These are phyloP conservation scores for Sonneratia alba DNA, from an alignment of 345 rosid genomes.

Conservation along the genomic window DNA sequence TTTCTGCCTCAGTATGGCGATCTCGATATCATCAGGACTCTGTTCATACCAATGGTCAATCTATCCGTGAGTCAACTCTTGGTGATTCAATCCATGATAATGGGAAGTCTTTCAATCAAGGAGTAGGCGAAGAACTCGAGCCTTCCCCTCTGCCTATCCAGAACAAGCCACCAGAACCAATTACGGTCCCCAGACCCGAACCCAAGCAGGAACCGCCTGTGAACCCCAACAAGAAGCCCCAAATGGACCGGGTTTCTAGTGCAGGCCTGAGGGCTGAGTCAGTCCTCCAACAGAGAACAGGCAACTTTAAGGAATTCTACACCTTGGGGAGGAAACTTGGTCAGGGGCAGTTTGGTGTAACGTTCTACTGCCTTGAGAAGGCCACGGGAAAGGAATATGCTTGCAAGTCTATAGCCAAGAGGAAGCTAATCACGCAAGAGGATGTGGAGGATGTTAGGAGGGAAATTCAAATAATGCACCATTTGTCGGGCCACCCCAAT, in stretches of 20 bases:
- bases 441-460: slow-evolving; percentile 87
- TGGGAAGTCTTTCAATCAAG: slow-evolving; percentile 25
- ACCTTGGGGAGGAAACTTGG: slow-evolving; percentile 76
- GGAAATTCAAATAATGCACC: slow-evolving; percentile 91
- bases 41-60: slow-evolving; percentile 19
- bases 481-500: slow-evolving; percentile 77
- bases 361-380: slow-evolving; percentile 64
- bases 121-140: slow-evolving; percentile 24
- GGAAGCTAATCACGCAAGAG: slow-evolving; percentile 65
- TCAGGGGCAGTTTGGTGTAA: slow-evolving; percentile 87
- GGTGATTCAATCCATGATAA: slow-evolving; percentile 14
- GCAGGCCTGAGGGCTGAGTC: slow-evolving; percentile 67
- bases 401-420: slow-evolving; percentile 86
- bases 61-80: background rate
- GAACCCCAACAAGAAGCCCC: slow-evolving; percentile 38
- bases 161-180: slow-evolving; percentile 58
- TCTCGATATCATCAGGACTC: slow-evolving; percentile 46
- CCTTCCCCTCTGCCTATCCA: slow-evolving; percentile 49
- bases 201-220: slow-evolving; percentile 18
- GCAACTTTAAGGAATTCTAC: slow-evolving; percentile 59
- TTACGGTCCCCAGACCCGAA: slow-evolving; percentile 38
- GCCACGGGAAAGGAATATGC: slow-evolving; percentile 58
- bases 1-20: slow-evolving; percentile 72
- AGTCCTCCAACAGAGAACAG: slow-evolving; percentile 61
- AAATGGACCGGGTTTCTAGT: slow-evolving; percentile 56